Base-by-base conservation (phyloP, 371 early-diverging fungal genomes). In the Syncephalastrum contaminatum region DNA sequence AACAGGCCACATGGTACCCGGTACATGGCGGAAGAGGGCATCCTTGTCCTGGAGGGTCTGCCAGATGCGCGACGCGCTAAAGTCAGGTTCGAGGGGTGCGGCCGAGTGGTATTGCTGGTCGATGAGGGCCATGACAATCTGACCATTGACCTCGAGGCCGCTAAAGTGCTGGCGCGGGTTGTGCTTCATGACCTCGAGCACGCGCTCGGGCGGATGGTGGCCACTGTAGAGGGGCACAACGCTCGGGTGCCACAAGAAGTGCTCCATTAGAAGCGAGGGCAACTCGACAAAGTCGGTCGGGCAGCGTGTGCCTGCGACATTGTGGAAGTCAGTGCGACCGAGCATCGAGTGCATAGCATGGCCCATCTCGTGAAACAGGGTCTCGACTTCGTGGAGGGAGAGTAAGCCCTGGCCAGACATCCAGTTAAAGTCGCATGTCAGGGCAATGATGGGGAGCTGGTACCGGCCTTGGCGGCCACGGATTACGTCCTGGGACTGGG, bases 291-390 rank as follows among this genome's bases (percentile, higher is more conserved):
- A 96, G 72, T 98, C 99, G 20, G 94, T 85, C 1, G 91, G 84
- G 64, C 95, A 95, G 21, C 99, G 85, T 3, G 99, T 97, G 39
- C 88, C 96, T 2, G 94, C 83, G 3, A 97, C 92, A 63, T 96
- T 95, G 65, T 98, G 99, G 64, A 87, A 97, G 48, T 91, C 91
- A 12, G 96, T 96, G 20, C 89, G 85, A 14, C 94, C 96, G 2
- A 97, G 80, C 92, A 96, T 94, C 12, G 96, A 95, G 68, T 98
- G 98, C 88, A 97, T 91, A 2, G 97, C 99, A 61, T 98, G 99
- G 2, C 99, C 99, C 93, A 97, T 93, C 62, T 98, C 99, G 72
- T 98, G 99, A 72, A 96, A 96, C n/a, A 98, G 65, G 0, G 97
- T 97, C 62, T 95, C 95, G 22, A 96, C 87, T 54, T 97, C 95